phyloP scores from a whole-genome alignment of 2,329 filamentous ascomycete genomes.

The Chrysoporthe austroafricana region DNA sequence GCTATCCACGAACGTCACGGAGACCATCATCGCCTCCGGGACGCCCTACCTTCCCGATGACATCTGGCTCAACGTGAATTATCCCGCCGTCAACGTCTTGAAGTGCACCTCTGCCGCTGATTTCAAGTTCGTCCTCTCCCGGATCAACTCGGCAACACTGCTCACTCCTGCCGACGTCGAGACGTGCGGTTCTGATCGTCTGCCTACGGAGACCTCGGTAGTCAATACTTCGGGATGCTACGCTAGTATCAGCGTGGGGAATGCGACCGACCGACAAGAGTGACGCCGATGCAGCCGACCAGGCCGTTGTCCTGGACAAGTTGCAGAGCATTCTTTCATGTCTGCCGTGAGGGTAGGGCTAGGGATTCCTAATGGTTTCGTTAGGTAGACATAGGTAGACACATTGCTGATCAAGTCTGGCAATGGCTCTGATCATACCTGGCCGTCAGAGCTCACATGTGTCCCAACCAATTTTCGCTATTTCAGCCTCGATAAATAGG shows the following conservation, averaged over 20 bases:
- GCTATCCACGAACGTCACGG: constrained; percentile 61
- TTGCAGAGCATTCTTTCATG: constrained; percentile 38
- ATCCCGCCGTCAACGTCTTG: constrained; percentile 52
- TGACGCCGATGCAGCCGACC: constrained; percentile 55
- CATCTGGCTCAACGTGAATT: constrained; percentile 72
- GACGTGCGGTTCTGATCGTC: constrained; percentile 56
- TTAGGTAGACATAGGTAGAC: background rate
- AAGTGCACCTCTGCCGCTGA: constrained; percentile 55
- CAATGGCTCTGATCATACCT: background rate
- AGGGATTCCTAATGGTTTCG: background rate
- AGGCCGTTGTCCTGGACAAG: constrained; percentile 55
- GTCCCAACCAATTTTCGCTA: too few species aligned
- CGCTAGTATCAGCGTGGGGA: constrained; percentile 65
- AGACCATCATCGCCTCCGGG: constrained; percentile 57
- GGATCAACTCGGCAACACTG: constrained; percentile 55
- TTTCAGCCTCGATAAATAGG: too few species aligned
- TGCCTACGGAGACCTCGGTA: constrained; percentile 64
- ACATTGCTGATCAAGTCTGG: background rate
- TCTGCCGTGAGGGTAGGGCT: constrained; percentile 1
- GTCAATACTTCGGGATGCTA: constrained; percentile 57
- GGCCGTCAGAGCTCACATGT: background rate
- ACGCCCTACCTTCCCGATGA: constrained; percentile 65
- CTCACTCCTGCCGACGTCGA: constrained; percentile 51
- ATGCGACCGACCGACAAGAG: constrained; percentile 61
- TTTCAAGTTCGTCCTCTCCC: constrained; percentile 67